Base-by-base conservation (phyloP, 768 basidiomycete genomes). In the Boletellus ananiceps region DNA sequence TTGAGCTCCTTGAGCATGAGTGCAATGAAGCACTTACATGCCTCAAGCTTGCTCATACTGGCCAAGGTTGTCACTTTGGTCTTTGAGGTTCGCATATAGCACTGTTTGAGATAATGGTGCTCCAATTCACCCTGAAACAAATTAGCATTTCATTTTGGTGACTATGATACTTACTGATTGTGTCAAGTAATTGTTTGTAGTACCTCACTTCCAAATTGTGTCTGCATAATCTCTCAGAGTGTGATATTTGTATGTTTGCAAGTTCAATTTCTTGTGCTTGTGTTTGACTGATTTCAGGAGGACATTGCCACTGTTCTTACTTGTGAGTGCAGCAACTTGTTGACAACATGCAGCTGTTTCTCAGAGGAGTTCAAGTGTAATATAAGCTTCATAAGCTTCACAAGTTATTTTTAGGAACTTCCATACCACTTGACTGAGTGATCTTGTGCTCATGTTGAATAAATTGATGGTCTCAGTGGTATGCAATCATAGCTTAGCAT, bases 121-220 rank as follows among this genome's bases (percentile, higher is more conserved):
- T 72, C 62, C 0, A 67, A 59, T 52, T 75, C 73, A 8, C 71
- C 68, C 73, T 74, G 12, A n/a, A 18, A 18, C 16, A 2, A 18
- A 19, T 19, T 19, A 19, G 19, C 19, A 19, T 3, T 19, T 19
- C 19, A 19, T 19, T 19, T 19, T 19, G 3, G 19, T 3, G 19
- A 19, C 2, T 19, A 19, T 3, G 23, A 13, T 5, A 44, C 60
- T 11, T 43, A 74, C 73, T 0, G 45, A 36, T 36, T 71, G 65
- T 0, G 71, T 74, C 0, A 69, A 65, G 49, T 69, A 75, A 0
- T 51, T 57, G 25, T 75, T 71, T 2, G 67, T 67, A 1, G 69
- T 69, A 0, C 75, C 70, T 35, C 58, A 65, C 0, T 2, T 0
- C 0, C 23, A 8, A n/a, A 62, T 57, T 3, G 23, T 48, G 4